A percentile compares a stretch with the other conserved stretches of the same genome.
Evolutionary conservation across 148 eudicot genomes (phyloP).

Genomic region (Mesembryanthemum crystallinum): DNA sequence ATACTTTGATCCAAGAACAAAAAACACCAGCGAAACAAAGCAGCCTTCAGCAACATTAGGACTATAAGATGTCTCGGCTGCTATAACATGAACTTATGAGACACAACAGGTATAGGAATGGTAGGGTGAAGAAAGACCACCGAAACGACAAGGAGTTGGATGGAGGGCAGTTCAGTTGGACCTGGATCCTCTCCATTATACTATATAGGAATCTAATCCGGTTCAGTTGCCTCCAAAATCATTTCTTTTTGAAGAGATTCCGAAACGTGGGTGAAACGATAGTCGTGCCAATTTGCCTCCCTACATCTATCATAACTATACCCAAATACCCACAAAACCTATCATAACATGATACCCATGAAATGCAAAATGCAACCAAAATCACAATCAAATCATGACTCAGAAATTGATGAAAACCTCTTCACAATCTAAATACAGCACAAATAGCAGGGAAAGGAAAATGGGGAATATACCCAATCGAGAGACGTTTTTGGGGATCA

Average conservation of each 20-base stretch:
- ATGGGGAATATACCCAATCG: slow-evolving; percentile 47
- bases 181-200: too few species aligned
- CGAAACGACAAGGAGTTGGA: neutral
- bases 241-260: neutral
- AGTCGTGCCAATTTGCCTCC: neutral
- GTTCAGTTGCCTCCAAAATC: neutral
- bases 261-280: neutral
- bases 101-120: neutral
- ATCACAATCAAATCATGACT: neutral
- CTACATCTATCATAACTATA: neutral
- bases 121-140: neutral
- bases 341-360: neutral
- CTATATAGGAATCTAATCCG: too few species aligned
- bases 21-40: neutral
- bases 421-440: neutral
- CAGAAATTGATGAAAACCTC: neutral
- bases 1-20: too few species aligned
- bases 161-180: neutral
- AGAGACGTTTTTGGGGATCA: slow-evolving; percentile 64
- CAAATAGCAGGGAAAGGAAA: neutral
- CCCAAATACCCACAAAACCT: too few species aligned
- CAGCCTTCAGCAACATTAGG: neutral
- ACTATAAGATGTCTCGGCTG: neutral
- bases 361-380: neutral
- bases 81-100: neutral